Evolutionary conservation across 2,329 filamentous ascomycete genomes (phyloP).

Genomic region (Sclerotinia subarctica): DNA sequence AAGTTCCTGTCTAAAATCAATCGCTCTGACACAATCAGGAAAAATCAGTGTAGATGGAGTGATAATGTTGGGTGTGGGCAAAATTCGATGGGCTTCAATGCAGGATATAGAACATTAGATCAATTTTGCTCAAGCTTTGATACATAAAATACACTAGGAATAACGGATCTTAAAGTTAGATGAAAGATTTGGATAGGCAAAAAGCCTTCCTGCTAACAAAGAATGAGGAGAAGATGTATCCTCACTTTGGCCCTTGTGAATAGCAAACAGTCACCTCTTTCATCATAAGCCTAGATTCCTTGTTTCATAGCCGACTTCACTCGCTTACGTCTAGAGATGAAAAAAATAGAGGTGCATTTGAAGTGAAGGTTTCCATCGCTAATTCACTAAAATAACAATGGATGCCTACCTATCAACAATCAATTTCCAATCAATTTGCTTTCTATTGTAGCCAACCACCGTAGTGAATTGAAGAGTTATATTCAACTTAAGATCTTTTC

Average conservation of each 20-base stretch:
- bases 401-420: neutral
- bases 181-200: neutral
- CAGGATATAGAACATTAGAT: fast-evolving
- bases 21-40: no score
- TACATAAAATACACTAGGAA: neutral
- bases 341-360: neutral
- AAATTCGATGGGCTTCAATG: neutral
- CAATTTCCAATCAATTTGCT: neutral
- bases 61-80: neutral
- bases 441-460: neutral
- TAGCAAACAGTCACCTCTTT: neutral
- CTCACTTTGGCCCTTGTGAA: neutral
- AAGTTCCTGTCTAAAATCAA: no score
- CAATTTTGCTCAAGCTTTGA: neutral
- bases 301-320: fast-evolving
- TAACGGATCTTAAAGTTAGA: neutral
- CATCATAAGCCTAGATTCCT: neutral
- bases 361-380: neutral
- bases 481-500: neutral
- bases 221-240: no score
- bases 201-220: neutral
- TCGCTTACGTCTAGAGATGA: neutral
- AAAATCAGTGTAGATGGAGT: neutral
- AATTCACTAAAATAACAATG: neutral
- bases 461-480: neutral